Evolutionary conservation across 306 rosid genomes (phyloP), one percentile per base, ranked within the genome.

Genomic region (Medicago truncatula): DNA sequence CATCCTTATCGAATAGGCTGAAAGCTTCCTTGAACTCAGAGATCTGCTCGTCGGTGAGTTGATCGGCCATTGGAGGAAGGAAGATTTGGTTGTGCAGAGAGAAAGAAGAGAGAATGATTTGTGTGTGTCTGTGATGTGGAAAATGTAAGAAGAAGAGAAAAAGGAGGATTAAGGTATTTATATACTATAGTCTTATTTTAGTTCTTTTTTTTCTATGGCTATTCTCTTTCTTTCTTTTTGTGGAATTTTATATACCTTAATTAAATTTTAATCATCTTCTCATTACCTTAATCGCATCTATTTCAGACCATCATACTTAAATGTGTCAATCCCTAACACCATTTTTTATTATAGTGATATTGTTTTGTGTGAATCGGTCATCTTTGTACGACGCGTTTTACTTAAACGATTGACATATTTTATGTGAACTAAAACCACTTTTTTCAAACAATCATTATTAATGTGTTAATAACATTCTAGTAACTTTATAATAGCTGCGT

Each of bases 1-100:
- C 96, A 17, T 90, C 96, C 91, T 90, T 90, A 73, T 90, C 96
- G 86, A 90, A 90, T 66, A 90, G 96, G 82, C 92, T 88, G 76
- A 90, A 90, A 57, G 96, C 96, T 57, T 90, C 96, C 87, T 90
- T 86, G 89, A 90, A 90, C 86, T 88, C 91, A 1, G 96, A 88
- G 90, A 90, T 90, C 92, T 90, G 92, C 28, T 90, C 96, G 54
- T 90, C 92, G 67, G 92, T 90, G 84, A 90, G 96, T 47, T 90
- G 96, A 81, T 90, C 96, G 43, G 96, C 96, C 96, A 90, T 90
- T 59, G 78, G 71, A 72, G 80, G 63, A 49, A 28, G 4, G 31
- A 28, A 23, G 71, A 18, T 28, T 57, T 21, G 63, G 38, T 10
- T 57, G 3, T 70, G 7, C 12, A 61, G n/a, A 61, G 18, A 5